Evolutionary conservation across 768 basidiomycete species (phyloP).

Genomic region (Russula brevipes): DNA sequence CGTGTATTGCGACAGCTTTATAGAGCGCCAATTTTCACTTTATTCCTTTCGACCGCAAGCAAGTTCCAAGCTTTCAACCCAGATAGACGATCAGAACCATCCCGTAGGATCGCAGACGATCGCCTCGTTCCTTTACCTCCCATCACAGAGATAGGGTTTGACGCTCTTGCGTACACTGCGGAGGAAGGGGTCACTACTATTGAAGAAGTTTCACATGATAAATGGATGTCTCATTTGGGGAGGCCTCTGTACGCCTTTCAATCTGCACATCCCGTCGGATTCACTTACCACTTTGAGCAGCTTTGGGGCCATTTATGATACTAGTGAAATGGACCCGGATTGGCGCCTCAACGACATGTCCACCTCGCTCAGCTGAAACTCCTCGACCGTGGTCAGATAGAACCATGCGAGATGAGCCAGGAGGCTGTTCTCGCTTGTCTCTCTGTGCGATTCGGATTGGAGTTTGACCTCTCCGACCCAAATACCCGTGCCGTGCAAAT

Average conservation of each 20-base stretch:
- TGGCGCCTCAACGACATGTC: background rate
- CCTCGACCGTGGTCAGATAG: no score
- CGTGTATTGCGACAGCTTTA: background rate
- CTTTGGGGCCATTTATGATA: background rate
- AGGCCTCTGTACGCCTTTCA: background rate
- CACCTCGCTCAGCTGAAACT: no score
- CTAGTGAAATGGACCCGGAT: background rate
- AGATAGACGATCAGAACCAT: background rate
- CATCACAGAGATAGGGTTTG: background rate
- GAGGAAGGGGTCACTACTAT: background rate
- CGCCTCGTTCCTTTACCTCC: no score
- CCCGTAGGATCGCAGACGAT: background rate
- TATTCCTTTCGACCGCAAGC: background rate
- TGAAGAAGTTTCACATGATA: background rate
- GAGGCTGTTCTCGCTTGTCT: background rate
- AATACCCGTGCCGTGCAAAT: no score
- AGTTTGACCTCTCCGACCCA: no score
- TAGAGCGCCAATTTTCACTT: background rate
- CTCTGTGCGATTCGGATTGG: background rate
- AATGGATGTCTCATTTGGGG: background rate
- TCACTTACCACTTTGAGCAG: background rate
- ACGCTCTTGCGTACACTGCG: background rate
- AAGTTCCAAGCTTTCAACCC: background rate
- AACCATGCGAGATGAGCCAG: no score
- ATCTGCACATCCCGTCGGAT: background rate